These are phyloP conservation scores for Podila minutissima DNA, from an alignment of 192 early-diverging fungal species.

Conservation along the genomic window DNA sequence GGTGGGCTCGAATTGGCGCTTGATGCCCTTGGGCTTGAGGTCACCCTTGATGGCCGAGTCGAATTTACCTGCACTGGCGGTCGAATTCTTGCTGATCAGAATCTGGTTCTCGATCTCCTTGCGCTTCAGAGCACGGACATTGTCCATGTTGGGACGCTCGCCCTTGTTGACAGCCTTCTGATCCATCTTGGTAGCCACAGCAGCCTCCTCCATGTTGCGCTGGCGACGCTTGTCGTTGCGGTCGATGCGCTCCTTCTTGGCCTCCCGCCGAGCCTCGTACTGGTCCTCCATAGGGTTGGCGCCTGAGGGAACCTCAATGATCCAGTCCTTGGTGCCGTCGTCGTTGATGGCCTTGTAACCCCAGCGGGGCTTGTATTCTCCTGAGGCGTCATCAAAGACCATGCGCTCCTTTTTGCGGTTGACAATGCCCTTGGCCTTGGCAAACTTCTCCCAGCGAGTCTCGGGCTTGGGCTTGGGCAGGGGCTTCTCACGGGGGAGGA, in stretches of 20 bases:
- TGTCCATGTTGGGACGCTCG: conserved; percentile 49
- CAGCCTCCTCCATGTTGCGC: conserved; percentile 87
- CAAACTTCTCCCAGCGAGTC: conserved; percentile 99
- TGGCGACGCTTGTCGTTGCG: conserved; percentile 90
- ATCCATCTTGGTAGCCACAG: conserved; percentile 61
- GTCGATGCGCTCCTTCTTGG: conserved; percentile 88
- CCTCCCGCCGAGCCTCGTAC: conserved; percentile 79
- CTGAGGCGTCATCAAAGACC: conserved; percentile 84
- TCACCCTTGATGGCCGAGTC: conserved; percentile 86
- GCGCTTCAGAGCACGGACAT: conserved; percentile 74
- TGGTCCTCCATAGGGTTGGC: conserved; percentile 90
- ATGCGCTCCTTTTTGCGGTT: conserved; percentile 83
- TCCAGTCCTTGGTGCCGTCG: conserved; percentile 87
- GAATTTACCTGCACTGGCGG: conserved; percentile 94
- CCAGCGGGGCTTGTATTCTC: conserved; percentile 89
- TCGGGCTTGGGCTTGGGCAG: conserved; percentile 88
- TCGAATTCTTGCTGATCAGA: conserved; percentile 81
- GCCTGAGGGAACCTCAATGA: conserved; percentile 89
- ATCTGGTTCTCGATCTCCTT: conserved; percentile 77
- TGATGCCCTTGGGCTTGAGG: conserved; percentile 83
- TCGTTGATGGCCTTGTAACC: conserved; percentile 89
- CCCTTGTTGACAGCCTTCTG: conserved; percentile 60
- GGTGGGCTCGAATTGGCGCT: conserved; percentile 74
- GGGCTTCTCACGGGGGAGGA: conserved; percentile 91
- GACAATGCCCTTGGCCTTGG: conserved; percentile 94